Percentiles rank a stretch among this genome's conserved stretches.
phyloP scores from a whole-genome alignment of 2,329 filamentous ascomycete species.

The Pyrenophora teres region DNA sequence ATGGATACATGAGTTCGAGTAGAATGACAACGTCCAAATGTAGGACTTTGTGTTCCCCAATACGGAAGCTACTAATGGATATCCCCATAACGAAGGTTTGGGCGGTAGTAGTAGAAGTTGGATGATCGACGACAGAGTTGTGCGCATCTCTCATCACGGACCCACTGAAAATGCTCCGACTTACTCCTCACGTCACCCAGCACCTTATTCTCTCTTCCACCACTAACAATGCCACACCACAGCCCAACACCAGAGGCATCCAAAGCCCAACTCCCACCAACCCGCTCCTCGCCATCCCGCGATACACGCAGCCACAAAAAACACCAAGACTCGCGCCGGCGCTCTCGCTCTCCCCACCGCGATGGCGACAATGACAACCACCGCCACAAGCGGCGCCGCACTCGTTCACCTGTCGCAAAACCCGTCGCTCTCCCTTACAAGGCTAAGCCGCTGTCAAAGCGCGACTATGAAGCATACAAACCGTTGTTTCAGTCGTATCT shows the following conservation, averaged over 20 bases:
- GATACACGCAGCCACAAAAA: conserved; percentile 41
- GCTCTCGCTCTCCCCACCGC: conserved; percentile 38
- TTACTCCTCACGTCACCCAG: too few relatives aligned
- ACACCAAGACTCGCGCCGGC: conserved; percentile 45
- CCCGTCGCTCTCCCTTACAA: conserved; percentile 63
- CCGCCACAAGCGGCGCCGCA: conserved; percentile 36
- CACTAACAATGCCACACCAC: conserved; percentile 7
- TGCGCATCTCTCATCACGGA: too few relatives aligned
- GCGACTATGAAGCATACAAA: conserved; percentile 68
- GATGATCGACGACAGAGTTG: too few relatives aligned
- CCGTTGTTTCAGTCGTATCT: conserved; percentile 83
- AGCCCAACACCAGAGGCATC: conserved; percentile 2
- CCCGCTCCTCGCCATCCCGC: background rate
- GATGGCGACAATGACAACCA: conserved; percentile 23
- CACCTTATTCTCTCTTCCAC: too few relatives aligned
- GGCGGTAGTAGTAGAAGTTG: too few relatives aligned
- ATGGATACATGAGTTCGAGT: too few relatives aligned
- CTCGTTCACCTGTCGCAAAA: conserved; percentile 35
- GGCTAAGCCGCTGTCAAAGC: conserved; percentile 68
- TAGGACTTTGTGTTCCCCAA: too few relatives aligned
- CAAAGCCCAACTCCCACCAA: background rate
- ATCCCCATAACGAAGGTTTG: too few relatives aligned
- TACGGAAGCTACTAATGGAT: too few relatives aligned
- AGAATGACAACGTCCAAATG: too few relatives aligned
- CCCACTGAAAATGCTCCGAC: too few relatives aligned